A percentile compares a stretch with the other conserved stretches of the same genome.
Conservation (phyloP, 2,329 filamentous ascomycete genomes). For the Venturia effusa region DNA sequence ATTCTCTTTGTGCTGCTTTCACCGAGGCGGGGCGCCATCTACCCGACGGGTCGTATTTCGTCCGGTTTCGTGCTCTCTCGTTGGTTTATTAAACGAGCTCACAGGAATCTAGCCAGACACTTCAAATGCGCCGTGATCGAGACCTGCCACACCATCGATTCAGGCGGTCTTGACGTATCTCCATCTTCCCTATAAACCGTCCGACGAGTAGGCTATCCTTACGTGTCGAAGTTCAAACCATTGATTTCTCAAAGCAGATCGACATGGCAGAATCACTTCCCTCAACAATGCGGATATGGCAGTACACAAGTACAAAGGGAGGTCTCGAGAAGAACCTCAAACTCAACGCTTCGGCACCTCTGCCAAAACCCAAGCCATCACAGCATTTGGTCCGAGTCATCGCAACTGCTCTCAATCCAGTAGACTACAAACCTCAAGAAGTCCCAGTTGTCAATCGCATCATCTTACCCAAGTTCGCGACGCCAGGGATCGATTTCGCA, state of each 20-base stretch:
- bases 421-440: constrained; percentile 54
- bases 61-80: no score
- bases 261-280: background rate
- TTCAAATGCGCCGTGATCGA: no score
- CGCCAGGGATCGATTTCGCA: constrained; percentile 40
- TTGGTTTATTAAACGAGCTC: no score
- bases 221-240: no score
- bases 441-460: constrained; percentile 29
- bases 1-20: no score
- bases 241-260: background rate
- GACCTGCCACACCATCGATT: no score
- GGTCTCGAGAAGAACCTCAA: constrained; percentile 44
- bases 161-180: no score
- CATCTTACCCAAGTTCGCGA: constrained; percentile 29
- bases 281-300: constrained; percentile 45
- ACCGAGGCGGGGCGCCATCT: no score
- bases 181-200: no score
- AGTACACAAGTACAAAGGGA: constrained; percentile 36
- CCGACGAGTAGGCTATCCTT: no score
- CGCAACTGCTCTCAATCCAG: constrained; percentile 46
- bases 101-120: no score
- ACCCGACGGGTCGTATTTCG: no score
- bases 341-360: constrained; percentile 32
- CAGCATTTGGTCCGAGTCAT: constrained; percentile 46
- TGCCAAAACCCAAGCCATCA: constrained; percentile 25